These are phyloP conservation scores for Chaetoscypha palmicola DNA, from an alignment of 2,329 filamentous ascomycete species.

Conservation along the genomic window DNA sequence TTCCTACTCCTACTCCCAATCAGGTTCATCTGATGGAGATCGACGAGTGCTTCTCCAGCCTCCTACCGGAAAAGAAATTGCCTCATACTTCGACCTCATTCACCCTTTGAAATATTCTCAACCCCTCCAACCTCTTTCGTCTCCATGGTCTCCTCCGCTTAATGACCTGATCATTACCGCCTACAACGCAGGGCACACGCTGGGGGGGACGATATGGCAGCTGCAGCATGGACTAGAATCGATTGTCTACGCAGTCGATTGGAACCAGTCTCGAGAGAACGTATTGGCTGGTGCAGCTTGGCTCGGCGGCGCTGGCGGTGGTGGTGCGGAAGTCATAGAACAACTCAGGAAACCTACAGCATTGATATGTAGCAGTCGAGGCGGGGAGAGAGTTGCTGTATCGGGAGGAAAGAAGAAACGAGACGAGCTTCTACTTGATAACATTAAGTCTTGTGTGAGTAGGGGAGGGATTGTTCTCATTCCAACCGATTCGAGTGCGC, in stretches of 20 bases:
- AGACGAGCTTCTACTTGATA: slow-evolving; percentile 77
- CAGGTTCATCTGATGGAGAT: slow-evolving; percentile 43
- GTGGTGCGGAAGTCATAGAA: slow-evolving; percentile 86
- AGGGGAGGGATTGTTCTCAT: slow-evolving; percentile 88
- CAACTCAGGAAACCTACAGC: slow-evolving; percentile 89
- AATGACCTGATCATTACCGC: slow-evolving; percentile 92
- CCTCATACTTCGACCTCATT: slow-evolving; percentile 82
- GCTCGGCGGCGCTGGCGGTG: slow-evolving; percentile 73
- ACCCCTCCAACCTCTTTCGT: slow-evolving; percentile 81
- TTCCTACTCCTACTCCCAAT: slow-evolving; percentile 47
- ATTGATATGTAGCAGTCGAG: slow-evolving; percentile 82
- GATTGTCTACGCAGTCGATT: slow-evolving; percentile 95
- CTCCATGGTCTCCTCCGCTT: slow-evolving; percentile 79
- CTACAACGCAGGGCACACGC: slow-evolving; percentile 91
- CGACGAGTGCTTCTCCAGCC: slow-evolving; percentile 52
- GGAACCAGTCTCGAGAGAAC: slow-evolving; percentile 96
- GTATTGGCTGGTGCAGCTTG: slow-evolving; percentile 90
- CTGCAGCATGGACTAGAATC: slow-evolving; percentile 95
- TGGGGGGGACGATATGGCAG: slow-evolving; percentile 98
- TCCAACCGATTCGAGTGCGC: slow-evolving; percentile 90
- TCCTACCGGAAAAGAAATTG: slow-evolving; percentile 82
- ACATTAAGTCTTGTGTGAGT: slow-evolving; percentile 70
- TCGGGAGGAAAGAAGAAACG: slow-evolving; percentile 69
- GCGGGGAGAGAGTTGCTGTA: slow-evolving; percentile 63
- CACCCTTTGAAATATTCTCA: slow-evolving; percentile 95